Evolutionary conservation across 768 basidiomycete species (phyloP), one percentile per base, ranked within the genome.

Genomic region (Pleurotus citrinopileatus): DNA sequence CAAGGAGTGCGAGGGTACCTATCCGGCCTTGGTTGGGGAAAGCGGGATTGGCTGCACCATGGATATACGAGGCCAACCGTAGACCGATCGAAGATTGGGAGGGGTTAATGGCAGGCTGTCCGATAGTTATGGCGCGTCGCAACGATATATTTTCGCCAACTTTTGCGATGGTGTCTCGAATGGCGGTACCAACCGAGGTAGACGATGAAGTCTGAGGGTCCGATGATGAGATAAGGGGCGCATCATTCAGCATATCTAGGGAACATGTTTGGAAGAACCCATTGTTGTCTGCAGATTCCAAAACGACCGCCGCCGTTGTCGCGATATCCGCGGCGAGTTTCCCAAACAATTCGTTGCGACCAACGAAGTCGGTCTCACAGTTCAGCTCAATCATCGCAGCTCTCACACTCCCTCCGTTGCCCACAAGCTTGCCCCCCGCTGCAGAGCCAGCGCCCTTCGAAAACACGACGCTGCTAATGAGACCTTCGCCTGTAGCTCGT

Each of bases 351-450:
- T 87, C 82, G 61, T 92, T 95, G 59, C 91, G 73, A 20, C 86
- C 91, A 25, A 98, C 95, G 65, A 97, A 98, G 72, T 98, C 95
- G 50, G 95, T 97, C 73, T 98, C 95, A 73, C 95, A 98, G 61
- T 91, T 92, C 57, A 97, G 75, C 69, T 98, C 95, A 54, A 98
- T 74, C 81, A 97, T 89, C 17, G 88, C 85, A 9, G 89, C 93
- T 32, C 91, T 82, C 29, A 90, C 70, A 34, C 80, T 76, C 1
- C 77, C 77, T 17, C 67, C 67, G 5, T 69, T 67, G 32, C 59
- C 58, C 32, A 63, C 71, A 9, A 65, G 43, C 63, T 66, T 28
- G 70, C 59, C 15, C 75, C 76, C 19, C 72, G 38, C 17, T 2
- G 38, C 38, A 8, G 26, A 34, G 4, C 34, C 34, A 2, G 19